Evolutionary conservation across 2,329 filamentous ascomycete species (phyloP).

Genomic region (Byssochlamys sp.): DNA sequence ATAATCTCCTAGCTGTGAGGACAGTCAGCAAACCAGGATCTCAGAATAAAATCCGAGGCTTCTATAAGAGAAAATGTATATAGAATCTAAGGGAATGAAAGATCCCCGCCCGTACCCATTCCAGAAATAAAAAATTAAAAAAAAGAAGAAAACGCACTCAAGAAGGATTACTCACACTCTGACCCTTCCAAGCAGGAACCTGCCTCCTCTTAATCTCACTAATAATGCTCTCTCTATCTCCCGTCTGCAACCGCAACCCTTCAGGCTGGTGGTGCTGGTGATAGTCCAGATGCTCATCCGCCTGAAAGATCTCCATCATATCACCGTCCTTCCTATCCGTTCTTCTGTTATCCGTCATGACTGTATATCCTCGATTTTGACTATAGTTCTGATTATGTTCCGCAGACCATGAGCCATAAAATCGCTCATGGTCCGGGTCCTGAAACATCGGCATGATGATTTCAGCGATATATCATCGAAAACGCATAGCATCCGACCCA

Average conservation of each 20-base stretch:
- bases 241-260: slow-evolving; percentile 17
- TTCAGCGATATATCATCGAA: slow-evolving; percentile 1
- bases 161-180: neutral
- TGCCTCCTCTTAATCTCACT: slow-evolving; percentile 71
- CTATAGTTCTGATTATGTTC: slow-evolving; percentile 1
- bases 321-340: slow-evolving; percentile 6
- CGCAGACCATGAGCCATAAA: slow-evolving; percentile 5
- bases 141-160: neutral
- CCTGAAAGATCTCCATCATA: slow-evolving; percentile 8
- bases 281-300: slow-evolving; percentile 8
- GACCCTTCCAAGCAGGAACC: slow-evolving; percentile 58
- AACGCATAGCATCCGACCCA: neutral
- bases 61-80: neutral
- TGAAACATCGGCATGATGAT: slow-evolving; percentile 20
- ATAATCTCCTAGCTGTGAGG: slow-evolving; percentile 26
- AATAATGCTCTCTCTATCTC: slow-evolving; percentile 68
- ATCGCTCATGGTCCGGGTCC: slow-evolving; percentile 20
- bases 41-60: neutral
- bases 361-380: slow-evolving; percentile 7
- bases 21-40: neutral
- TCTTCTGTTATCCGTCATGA: slow-evolving; percentile 5
- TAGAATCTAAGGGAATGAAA: slow-evolving; percentile 14
- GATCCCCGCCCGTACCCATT: slow-evolving; percentile 4
- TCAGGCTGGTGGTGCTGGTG: slow-evolving; percentile 3
- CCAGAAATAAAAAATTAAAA: neutral